Evolutionary conservation across 352 stramenopile species (phyloP), one percentile per base, ranked within the genome.

Genomic region (Stramenopiles sp.): DNA sequence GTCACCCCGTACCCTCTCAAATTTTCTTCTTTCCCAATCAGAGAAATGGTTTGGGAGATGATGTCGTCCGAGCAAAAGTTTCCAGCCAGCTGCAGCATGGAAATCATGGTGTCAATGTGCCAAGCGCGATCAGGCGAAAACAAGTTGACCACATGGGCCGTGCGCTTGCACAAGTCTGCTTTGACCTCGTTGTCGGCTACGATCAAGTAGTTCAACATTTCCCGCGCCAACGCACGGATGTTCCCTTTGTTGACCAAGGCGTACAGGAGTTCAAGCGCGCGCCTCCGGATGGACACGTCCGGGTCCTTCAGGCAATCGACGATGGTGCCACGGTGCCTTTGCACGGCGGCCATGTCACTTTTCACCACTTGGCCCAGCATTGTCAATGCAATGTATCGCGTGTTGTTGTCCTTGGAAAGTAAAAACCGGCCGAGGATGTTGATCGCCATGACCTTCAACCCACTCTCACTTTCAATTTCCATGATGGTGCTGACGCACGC

Each of bases 401-500:
- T 99, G 82, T 99, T 99, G 83, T 99, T 99, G 86, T 99, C 95
- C 6, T 94, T 89, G 82, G 98, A 98, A 4, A 98, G 85, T 68
- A 99, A 78, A 79, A 99, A 99, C 36, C 95, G 89, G 68, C 96
- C 96, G 32, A 99, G 84, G 77, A 99, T 99, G 83, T 99, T 99
- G 75, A 99, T 93, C 32, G 94, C 94, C 35, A 99, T 83, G 31
- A 98, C 90, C 37, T 93, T 87, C 1, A 99, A 86, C 4, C 92
- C 91, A 75, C 91, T 94, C 81, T 98, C 94, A 80, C 88, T 96
- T 80, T 98, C 92, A 68, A 98, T 95, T n/a, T n/a, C n/a, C n/a
- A n/a, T n/a, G n/a, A n/a, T n/a, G n/a, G n/a, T n/a, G n/a, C n/a
- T n/a, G n/a, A n/a, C n/a, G 12, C 30, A 76, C 6, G 74, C 74